Evolutionary conservation across 2,329 filamentous ascomycete genomes (phyloP), one percentile per base, ranked within the genome.

Genomic region (Beauveria sp.): DNA sequence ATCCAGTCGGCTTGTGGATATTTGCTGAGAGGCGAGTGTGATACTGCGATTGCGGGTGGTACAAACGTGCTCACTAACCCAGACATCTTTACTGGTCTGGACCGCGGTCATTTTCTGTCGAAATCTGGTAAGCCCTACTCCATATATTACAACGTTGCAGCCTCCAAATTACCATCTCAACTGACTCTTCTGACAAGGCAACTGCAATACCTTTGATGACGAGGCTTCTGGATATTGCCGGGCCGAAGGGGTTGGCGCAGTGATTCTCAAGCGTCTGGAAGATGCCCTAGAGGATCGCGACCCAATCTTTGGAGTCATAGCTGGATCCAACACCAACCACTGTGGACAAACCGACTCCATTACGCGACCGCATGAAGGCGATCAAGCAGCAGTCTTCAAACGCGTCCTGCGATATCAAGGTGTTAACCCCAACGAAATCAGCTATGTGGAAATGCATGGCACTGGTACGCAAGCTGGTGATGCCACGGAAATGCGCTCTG

Each of bases 371-470:
- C 90, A 94, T 71, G 88, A 85, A 4, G 87, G 84, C 16, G 88
- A 89, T 0, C 91, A 96, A 72, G 84, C 89, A 14, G 78, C 82
- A 53, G 76, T 94, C 12, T 93, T 88, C 67, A 82, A 83, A 61
- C 79, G 84, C 44, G 85, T 94, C 30, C 79, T 93, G 1, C 82
- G 87, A 53, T 83, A 89, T 48, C 87, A 89, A 47, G 87, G 88
- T 62, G 81, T 94, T 24, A 86, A 92, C 68, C 88, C 90, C 2
- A 81, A 85, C 55, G 88, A 92, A 64, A 82, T 96, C 54, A 86
- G 86, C 72, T 96, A 93, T 68, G 86, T 96, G 9, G 91, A 96
- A 74, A 91, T 94, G 86, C 91, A 96, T 71, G 91, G 90, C 16
- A 96, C 91, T 3, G 91, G 91, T 37, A 96, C 90, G 0, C 90